Base-by-base conservation (phyloP, 805 yeast genomes). In the Yarrowia deformans region DNA sequence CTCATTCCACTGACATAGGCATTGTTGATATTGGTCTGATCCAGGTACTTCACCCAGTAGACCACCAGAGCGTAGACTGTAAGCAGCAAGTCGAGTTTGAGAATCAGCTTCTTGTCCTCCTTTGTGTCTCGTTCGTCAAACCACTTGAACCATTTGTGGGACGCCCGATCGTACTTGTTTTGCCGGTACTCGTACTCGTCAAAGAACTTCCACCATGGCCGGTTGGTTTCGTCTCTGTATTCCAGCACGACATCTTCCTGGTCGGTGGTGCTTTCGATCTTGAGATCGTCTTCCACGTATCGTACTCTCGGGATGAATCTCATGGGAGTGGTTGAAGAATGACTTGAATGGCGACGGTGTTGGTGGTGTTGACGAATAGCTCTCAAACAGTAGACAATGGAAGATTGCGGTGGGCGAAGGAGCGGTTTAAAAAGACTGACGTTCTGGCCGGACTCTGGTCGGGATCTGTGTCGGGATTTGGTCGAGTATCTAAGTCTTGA, bases 1-100 rank as follows among this genome's bases (percentile, higher is more conserved):
- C 82, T 77, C 84, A 88, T 81, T 29, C 90, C 89, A 16, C 88
- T 83, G 42, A 85, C 86, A 73, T 87, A 88, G 0, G 91, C 91
- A 73, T 87, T 86, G 70, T 82, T 83, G 68, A 85, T 78, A n/a
- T 56, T 56, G 16, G 63, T 56, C 63, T 56, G 63, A 8, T 56
- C 63, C 23, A 56, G 48, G n/a, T 86, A 85, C 74, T 88, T 88
- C 66, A 88, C 85, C 89, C 90, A 89, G 76, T 87, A 88, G 1
- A 86, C 86, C 69, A 87, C 75, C 74, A 87, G 83, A 0, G 88
- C 81, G 71, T 85, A 85, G 43, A 82, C 78, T n/a, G 87, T 81
- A 64, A 89, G 77, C 45, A 86, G 75, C 14, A 85, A 70, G 73
- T 88, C 91, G 45, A 88, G 74, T 73, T 88, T 88, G 71, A 79